Evolutionary conservation across 495 filamentous ascomycete species (phyloP), one percentile per base, ranked within the genome.

Genomic region (Penicillium atrosanguineum): DNA sequence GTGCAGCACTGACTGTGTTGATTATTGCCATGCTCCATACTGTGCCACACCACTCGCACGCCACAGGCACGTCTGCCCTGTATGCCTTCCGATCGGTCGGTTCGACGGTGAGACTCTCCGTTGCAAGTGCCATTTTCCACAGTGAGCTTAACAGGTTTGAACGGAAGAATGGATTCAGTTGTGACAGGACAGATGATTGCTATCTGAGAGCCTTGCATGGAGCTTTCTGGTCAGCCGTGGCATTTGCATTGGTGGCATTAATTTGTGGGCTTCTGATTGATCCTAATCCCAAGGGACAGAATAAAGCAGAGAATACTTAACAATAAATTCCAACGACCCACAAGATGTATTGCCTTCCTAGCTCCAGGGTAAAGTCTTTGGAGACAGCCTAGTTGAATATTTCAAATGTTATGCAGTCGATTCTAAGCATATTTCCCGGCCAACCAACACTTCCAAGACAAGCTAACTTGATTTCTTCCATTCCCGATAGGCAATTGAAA

Each of bases 21-120:
- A 50, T 61, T 6, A 29, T 61, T 3, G 59, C 59, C 1, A 39
- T 57, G 38, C 46, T 57, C 1, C 50, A 54, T 48, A 44, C 43
- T 0, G 59, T 61, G n/a, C 53, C 53, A 1, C 54, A 57, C 29
- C 46, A 52, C 3, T 29, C 44, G 15, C 54, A 61, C 28, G 59
- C 59, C 2, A 55, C 54, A 6, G 47, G 47, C 31, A 57, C 54
- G 11, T 61, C 53, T 41, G 59, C 59, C 0, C 42, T 51, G 18
- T 57, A 54, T 42, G 59, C 59, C 3, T 57, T 57, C 34, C 54
- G 59, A 39, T 57, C 54, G 18, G 53, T 46, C 5, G 54, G 59
- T 2, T 42, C 46, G 21, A 61, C 53, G 1, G 21, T 61, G 18
- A 53, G 54, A 9, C 34, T 61, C 2, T 54, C 59, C 6, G 39